Base-by-base conservation (phyloP, 2,329 filamentous ascomycete species). In the Ambrosiella xylebori region DNA sequence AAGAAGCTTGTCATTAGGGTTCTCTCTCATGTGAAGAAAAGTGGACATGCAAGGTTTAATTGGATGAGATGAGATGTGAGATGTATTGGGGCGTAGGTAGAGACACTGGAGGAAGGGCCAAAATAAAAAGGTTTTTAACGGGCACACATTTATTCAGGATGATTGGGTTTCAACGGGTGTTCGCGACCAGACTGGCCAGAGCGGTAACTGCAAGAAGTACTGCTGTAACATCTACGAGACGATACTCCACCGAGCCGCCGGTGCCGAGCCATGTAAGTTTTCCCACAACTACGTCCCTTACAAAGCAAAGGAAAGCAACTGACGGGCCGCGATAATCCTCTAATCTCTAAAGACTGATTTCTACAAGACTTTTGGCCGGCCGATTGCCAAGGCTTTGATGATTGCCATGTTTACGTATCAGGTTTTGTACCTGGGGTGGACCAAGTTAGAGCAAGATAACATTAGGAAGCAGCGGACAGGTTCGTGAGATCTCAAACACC, bases 381-480 rank as follows among this genome's bases (percentile, higher is more conserved):
- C 87, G 2, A 74, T 91, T 51, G 76, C 80, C 57, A 91, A 89
- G 71, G 81, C 82, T 57, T 79, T 88, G 63, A 75, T 91, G 41
- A 76, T 85, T 66, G 85, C 87, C 57, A 77, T 89, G 58, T 82
- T 88, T 66, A 85, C 83, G 1, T 93, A 91, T 68, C 87, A 93
- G 70, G 65, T 86, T n/a, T 70, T 77, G 12, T 91, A 90, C 70
- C 88, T 80, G 73, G 72, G 71, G 12, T 93, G 87, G 87, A 67
- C 79, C 41, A 86, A 84, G 69, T 74, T 91, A 55, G 86, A 90
- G 68, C 77, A 78, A 39, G 76, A 86, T 57, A 87, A 93, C 71
- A 73, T 79, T 59, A 59, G 57, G 41, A 12, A 60, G 58, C 19
- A 57, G 56, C 6, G 60, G 58, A 60, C 19, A 44, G 53, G 44